Conservation (phyloP, 2,329 filamentous ascomycete genomes). For the Chalaropsis thielavioides region DNA sequence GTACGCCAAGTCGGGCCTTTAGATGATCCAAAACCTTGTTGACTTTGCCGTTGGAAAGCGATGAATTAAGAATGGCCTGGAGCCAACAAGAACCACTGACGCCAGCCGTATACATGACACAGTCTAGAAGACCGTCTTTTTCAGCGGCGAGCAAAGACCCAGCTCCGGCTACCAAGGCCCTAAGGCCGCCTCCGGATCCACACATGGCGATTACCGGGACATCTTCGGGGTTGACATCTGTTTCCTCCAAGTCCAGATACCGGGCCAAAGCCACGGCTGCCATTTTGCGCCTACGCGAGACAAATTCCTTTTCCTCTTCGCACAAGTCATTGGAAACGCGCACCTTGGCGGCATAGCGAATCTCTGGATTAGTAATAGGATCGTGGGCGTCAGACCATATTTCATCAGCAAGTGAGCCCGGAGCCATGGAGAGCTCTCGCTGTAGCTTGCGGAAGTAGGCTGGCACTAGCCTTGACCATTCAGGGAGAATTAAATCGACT, state of each 20-base stretch:
- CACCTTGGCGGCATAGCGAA: constrained; percentile 65
- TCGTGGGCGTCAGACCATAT: constrained; percentile 90
- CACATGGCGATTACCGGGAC: constrained; percentile 88
- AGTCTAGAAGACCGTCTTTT: constrained; percentile 83
- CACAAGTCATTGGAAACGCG: constrained; percentile 72
- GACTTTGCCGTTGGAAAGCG: constrained; percentile 55
- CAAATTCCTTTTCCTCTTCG: constrained; percentile 64
- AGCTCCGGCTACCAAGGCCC: constrained; percentile 75
- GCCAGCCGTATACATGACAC: constrained; percentile 84
- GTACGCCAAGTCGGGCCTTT: constrained; percentile 68
- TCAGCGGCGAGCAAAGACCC: constrained; percentile 74
- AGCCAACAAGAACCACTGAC: constrained; percentile 96
- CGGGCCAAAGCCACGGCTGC: constrained; percentile 61
- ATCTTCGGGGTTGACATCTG: constrained; percentile 81
- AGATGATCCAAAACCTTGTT: constrained; percentile 64
- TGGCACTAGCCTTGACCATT: constrained; percentile 67
- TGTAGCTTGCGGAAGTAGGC: constrained; percentile 70
- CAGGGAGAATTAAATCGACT: constrained; percentile 59
- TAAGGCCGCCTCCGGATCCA: constrained; percentile 78
- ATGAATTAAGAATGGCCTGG: constrained; percentile 73
- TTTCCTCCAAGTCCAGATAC: constrained; percentile 65
- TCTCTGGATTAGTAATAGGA: constrained; percentile 71
- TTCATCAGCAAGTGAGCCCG: constrained; percentile 77
- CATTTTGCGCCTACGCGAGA: constrained; percentile 51
- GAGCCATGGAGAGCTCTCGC: constrained; percentile 70